phyloP scores from a whole-genome alignment of 2,329 filamentous ascomycete genomes.

The Claviceps sp. region DNA sequence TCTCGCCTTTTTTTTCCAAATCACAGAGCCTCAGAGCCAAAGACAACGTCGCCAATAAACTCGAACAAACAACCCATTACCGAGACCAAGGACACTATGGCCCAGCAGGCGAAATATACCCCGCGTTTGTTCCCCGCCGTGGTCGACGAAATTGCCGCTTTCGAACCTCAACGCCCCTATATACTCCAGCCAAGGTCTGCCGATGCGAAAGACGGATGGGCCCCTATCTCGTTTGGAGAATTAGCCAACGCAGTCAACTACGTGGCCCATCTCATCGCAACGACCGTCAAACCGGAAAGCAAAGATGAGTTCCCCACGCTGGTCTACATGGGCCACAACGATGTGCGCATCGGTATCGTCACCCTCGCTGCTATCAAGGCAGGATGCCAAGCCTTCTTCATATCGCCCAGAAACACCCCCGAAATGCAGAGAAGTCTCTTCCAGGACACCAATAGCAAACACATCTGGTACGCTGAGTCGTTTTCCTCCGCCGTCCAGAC shows the following conservation, averaged over 20 bases:
- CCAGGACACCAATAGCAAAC: conserved; percentile 26
- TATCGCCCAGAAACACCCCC: conserved; percentile 7
- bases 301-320: conserved; percentile 19
- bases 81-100: not conserved
- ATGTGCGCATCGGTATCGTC: conserved; percentile 8
- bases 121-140: conserved; percentile 10
- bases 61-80: not conserved
- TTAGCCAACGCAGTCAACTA: conserved; percentile 19
- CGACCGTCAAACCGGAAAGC: conserved; percentile 15
- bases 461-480: conserved; percentile 18
- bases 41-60: not conserved
- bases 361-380: conserved; percentile 8
- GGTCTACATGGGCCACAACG: conserved; percentile 18
- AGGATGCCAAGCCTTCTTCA: conserved; percentile 5
- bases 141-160: conserved; percentile 12
- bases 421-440: conserved; percentile 21
- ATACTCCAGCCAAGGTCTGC: conserved; percentile 22
- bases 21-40: too few species aligned
- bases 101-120: not conserved
- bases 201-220: conserved; percentile 14
- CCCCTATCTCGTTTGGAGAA: conserved; percentile 13
- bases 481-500: conserved; percentile 5
- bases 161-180: conserved; percentile 19
- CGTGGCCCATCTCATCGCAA: conserved; percentile 17
- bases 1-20: too few species aligned